A percentile compares a stretch with the other conserved stretches of the same genome.
Conservation (phyloP, 2,329 filamentous ascomycete species). For the Alternaria consortialis region DNA sequence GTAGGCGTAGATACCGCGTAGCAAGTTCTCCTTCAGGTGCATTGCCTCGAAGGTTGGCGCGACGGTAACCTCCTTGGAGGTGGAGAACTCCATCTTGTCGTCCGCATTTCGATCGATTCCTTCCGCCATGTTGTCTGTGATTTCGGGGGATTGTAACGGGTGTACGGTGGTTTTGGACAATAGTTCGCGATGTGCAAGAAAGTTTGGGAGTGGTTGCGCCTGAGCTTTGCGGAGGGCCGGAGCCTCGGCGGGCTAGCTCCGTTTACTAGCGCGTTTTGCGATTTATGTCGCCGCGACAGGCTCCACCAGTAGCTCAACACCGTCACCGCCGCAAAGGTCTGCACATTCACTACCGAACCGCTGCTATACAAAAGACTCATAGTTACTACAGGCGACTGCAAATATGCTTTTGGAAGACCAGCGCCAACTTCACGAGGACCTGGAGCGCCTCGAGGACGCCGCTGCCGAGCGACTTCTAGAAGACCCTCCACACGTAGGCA, state of each 20-base stretch:
- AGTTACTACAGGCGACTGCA: slow-evolving; percentile 29
- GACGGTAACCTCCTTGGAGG: slow-evolving; percentile 96
- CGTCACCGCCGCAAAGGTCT: slow-evolving; percentile 35
- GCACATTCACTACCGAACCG: slow-evolving; percentile 21
- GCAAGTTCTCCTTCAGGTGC: slow-evolving; percentile 96
- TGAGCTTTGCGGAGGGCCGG: slow-evolving; percentile 26
- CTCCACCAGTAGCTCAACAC: slow-evolving; percentile 24
- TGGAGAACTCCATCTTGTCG: slow-evolving; percentile 97
- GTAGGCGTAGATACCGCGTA: slow-evolving; percentile 97
- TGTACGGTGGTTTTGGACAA: slow-evolving; percentile 11
- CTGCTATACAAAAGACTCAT: slow-evolving; percentile 28
- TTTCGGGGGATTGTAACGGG: background rate
- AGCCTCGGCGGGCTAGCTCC: slow-evolving; percentile 24
- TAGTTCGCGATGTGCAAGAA: slow-evolving; percentile 24
- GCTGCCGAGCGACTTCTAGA: slow-evolving; percentile 88
- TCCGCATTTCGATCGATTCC: slow-evolving; percentile 91
- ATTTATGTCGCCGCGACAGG: slow-evolving; percentile 24
- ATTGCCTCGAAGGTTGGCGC: slow-evolving; percentile 78
- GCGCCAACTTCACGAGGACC: slow-evolving; percentile 91
- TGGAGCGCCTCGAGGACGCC: slow-evolving; percentile 94
- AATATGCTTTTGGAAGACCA: slow-evolving; percentile 89
- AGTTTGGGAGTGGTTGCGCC: slow-evolving; percentile 33
- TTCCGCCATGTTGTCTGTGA: slow-evolving; percentile 78
- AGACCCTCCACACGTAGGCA: slow-evolving; percentile 82
- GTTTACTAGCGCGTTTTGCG: slow-evolving; percentile 25